Evolutionary conservation across 2,329 filamentous ascomycete genomes (phyloP).

Genomic region (Sclerotinia subarctica): DNA sequence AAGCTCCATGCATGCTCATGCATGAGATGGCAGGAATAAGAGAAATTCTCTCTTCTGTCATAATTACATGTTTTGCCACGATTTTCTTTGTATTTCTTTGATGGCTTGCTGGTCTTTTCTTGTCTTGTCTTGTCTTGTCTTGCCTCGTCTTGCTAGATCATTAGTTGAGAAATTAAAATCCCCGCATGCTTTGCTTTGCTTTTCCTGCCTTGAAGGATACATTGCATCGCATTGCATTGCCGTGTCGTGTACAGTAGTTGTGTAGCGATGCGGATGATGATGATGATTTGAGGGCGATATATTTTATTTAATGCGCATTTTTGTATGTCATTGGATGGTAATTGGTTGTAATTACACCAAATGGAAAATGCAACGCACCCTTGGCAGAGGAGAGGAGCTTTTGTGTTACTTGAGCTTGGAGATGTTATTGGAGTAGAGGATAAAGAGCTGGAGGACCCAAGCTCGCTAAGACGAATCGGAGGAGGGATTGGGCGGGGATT

Average conservation of each 20-base stretch:
- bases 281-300: background rate
- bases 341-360: background rate
- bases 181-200: background rate
- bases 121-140: no score
- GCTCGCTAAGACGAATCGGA: constrained; percentile 9
- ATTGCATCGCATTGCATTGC: no score
- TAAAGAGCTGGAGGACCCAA: background rate
- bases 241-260: no score
- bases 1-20: background rate
- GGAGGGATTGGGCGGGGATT: background rate
- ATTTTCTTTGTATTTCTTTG: constrained; percentile 4
- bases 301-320: background rate
- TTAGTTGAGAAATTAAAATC: background rate
- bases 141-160: background rate
- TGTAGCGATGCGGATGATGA: background rate
- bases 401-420: background rate
- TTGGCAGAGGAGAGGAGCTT: constrained; percentile 1
- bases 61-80: background rate
- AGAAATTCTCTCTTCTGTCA: background rate
- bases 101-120: no score
- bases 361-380: background rate
- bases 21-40: background rate
- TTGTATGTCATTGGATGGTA: background rate
- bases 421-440: background rate
- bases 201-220: background rate